Base-by-base conservation (phyloP, 805 yeast genomes). In the Komagataella pastoris region DNA sequence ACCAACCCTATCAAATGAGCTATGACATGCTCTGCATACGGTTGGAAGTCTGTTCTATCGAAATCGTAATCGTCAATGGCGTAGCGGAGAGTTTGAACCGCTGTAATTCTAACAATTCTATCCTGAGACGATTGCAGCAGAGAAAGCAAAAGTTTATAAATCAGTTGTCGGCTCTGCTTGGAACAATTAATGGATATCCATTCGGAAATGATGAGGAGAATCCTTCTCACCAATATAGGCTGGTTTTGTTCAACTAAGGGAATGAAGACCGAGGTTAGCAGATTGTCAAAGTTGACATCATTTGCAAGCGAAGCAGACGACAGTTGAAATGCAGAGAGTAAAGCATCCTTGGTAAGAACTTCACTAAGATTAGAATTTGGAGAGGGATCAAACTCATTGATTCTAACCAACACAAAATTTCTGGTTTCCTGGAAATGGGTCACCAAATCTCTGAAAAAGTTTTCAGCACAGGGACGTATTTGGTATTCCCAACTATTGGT, bases 11-110 rank as follows among this genome's bases (percentile, higher is more conserved):
- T 62, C 12, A 81, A 61, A n/a, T 73, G 63, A 2, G 65, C 58
- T 8, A 85, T 73, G 46, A 76, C 75, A 1, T 71, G 71, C 24
- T 76, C 73, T 51, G 85, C 68, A 59, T 68, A 89, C 1, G 91
- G 88, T 55, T 76, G 67, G 59, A 93, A 88, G 30, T 71, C 80
- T 14, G 67, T 70, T 54, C 86, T 83, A 44, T 80, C 73, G 64
- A 91, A 90, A 54, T 86, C 90, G 87, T 95, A 88, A 59, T 89
- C 97, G 54, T 88, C 90, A 36, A 91, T 71, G 49, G 86, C 72
- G 24, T 78, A 73, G 54, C 81, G 75, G 18, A 90, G 66, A 0
- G 91, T 79, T 58, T 83, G 84, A 14, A 84, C 72, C 0, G 93
- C 82, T 0, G 95, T 79, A 19, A 93, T 63, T 57, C 75, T 76